phyloP scores from a whole-genome alignment of 768 basidiomycete species.

The Arthromyces matolae region DNA sequence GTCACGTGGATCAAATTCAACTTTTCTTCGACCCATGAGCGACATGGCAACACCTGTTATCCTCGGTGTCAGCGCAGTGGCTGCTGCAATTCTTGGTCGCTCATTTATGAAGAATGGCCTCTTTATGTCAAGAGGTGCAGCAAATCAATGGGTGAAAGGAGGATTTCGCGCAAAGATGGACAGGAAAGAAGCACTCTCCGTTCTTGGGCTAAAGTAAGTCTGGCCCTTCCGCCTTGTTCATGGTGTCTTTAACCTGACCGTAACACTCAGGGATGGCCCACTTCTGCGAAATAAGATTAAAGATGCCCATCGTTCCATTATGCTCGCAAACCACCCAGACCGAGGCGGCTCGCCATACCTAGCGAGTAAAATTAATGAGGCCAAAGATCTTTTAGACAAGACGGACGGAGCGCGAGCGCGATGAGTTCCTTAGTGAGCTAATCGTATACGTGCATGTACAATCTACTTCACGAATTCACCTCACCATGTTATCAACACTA shows the following conservation, averaged over 20 bases:
- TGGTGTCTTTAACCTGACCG: slow-evolving; percentile 1
- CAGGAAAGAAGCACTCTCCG: slow-evolving; percentile 83
- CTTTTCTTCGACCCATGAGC: slow-evolving; percentile 4
- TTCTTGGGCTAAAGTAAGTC: slow-evolving; percentile 89
- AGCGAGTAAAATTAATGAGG: slow-evolving; percentile 98
- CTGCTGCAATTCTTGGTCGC: slow-evolving; percentile 72
- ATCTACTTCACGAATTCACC: too few species aligned
- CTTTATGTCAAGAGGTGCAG: slow-evolving; percentile 55
- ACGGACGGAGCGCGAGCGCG: slow-evolving; percentile 48
- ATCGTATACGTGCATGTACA: too few species aligned
- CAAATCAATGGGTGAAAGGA: slow-evolving; percentile 86
- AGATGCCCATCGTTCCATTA: slow-evolving; percentile 94
- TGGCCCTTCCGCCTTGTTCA: slow-evolving; percentile 6
- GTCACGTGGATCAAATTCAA: slow-evolving; percentile 9
- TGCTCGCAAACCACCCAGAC: slow-evolving; percentile 99
- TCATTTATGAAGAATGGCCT: slow-evolving; percentile 62
- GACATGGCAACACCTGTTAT: slow-evolving; percentile 77
- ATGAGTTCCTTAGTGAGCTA: slow-evolving; percentile 17
- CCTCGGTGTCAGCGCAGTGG: slow-evolving; percentile 72
- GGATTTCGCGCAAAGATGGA: slow-evolving; percentile 98
- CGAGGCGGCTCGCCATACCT: slow-evolving; percentile 97
- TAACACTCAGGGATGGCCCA: slow-evolving; percentile 73
- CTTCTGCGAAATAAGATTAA: slow-evolving; percentile 75
- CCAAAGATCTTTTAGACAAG: slow-evolving; percentile 88
- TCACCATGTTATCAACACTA: too few species aligned